phyloP scores from a whole-genome alignment of 176 grass and related monocot genomes.

The Calamus simplicifolius region DNA sequence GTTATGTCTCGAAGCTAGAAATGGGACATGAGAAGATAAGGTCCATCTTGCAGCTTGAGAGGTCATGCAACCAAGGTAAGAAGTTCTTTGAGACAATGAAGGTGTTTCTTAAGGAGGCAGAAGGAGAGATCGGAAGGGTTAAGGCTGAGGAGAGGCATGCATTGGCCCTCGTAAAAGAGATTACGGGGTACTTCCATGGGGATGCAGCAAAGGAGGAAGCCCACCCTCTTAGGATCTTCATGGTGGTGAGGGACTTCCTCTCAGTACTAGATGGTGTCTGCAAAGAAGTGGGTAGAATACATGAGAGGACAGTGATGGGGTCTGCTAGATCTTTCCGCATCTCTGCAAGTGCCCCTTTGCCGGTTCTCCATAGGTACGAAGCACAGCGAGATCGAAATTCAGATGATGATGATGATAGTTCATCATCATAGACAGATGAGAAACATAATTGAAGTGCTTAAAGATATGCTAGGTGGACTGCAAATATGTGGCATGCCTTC shows the following conservation, averaged over 20 bases:
- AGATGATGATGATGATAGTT: slow-evolving; percentile 51
- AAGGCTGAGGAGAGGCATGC: slow-evolving; percentile 29
- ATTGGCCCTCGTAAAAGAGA: slow-evolving; percentile 42
- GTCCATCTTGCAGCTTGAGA: slow-evolving; percentile 41
- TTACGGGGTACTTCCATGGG: slow-evolving; percentile 58
- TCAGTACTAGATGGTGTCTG: slow-evolving; percentile 50
- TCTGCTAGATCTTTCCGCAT: slow-evolving; percentile 46
- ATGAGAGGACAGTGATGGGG: slow-evolving; percentile 54
- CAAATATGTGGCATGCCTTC: no score
- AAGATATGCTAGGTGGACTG: no score
- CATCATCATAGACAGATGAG: slow-evolving; percentile 18
- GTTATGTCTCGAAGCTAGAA: slow-evolving; percentile 38
- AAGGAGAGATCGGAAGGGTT: slow-evolving; percentile 26
- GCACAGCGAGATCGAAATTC: slow-evolving; percentile 17
- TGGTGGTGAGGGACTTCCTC: slow-evolving; percentile 59
- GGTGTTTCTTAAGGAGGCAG: slow-evolving; percentile 31
- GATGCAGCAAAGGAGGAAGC: slow-evolving; percentile 39
- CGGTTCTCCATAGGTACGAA: slow-evolving; percentile 7
- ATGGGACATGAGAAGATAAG: slow-evolving; percentile 46
- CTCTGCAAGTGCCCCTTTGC: slow-evolving; percentile 29
- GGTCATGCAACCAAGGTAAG: slow-evolving; percentile 22
- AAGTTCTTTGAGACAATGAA: slow-evolving; percentile 44
- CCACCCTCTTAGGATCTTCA: slow-evolving; percentile 57
- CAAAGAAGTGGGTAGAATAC: slow-evolving; percentile 54
- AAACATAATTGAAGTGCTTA: no score